phyloP scores from a whole-genome alignment of 75 land plant species.

The Sequoia sempervirens region DNA sequence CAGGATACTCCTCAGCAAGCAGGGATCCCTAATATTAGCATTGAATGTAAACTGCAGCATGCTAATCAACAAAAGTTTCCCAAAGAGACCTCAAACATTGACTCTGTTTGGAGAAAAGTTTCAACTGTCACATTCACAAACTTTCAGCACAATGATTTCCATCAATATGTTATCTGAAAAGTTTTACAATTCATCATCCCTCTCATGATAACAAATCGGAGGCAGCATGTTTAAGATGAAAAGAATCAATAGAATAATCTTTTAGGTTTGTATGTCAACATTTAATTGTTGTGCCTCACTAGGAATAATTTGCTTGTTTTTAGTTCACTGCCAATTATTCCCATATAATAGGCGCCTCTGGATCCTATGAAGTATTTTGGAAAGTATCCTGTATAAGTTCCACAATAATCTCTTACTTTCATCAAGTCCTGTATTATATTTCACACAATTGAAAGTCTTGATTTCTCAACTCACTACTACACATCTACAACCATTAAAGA shows the following conservation, averaged over 20 bases:
- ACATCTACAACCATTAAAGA: background rate
- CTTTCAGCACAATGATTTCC: too few relatives aligned
- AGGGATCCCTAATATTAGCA: too few relatives aligned
- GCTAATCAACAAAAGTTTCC: too few relatives aligned
- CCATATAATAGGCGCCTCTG: background rate
- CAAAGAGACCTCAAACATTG: too few relatives aligned
- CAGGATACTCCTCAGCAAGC: too few relatives aligned
- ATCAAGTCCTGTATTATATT: background rate
- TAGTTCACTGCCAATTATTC: background rate
- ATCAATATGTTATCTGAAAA: background rate
- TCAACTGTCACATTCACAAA: too few relatives aligned
- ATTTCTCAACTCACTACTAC: background rate
- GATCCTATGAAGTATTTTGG: background rate
- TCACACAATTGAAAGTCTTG: too few relatives aligned
- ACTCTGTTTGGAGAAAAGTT: too few relatives aligned
- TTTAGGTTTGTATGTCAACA: background rate
- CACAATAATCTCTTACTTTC: background rate
- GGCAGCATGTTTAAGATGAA: background rate
- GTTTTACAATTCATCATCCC: background rate
- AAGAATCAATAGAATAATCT: background rate
- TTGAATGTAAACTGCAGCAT: too few relatives aligned
- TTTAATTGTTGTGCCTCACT: background rate
- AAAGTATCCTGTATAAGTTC: background rate
- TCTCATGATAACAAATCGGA: background rate
- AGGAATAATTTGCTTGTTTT: background rate